Evolutionary conservation across 306 rosid genomes (phyloP).

Genomic region (Castanea mollissima): DNA sequence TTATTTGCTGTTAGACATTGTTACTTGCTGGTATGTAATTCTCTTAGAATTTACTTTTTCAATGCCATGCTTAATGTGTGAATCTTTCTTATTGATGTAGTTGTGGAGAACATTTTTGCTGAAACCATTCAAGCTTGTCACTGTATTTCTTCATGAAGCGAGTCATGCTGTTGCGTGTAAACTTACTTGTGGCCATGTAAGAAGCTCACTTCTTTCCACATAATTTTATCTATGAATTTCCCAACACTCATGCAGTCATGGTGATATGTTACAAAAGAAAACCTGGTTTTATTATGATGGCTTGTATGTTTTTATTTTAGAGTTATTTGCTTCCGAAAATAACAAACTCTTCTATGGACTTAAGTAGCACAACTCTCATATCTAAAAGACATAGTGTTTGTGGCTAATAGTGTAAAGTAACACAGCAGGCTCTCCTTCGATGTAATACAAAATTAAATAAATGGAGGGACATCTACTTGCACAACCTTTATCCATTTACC

Average conservation of each 20-base stretch:
- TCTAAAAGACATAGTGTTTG: not conserved
- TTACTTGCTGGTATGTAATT: not conserved
- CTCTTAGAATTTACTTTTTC: not conserved
- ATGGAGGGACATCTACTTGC: not conserved
- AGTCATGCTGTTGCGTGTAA: conserved; percentile 69
- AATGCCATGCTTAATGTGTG: conserved; percentile 4
- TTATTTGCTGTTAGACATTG: not conserved
- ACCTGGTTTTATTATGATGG: not conserved
- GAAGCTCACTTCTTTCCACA: conserved; percentile 19
- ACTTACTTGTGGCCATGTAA: conserved; percentile 64
- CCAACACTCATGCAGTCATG: not conserved
- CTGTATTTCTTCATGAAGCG: conserved; percentile 69
- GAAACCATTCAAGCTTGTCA: conserved; percentile 65
- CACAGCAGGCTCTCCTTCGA: not conserved
- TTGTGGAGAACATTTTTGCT: conserved; percentile 68
- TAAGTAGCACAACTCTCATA: not conserved
- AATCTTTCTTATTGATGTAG: conserved; percentile 35
- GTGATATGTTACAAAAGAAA: not conserved
- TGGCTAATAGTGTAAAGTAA: not conserved
- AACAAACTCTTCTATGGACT: not conserved
- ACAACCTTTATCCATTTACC: not conserved
- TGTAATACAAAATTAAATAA: not conserved
- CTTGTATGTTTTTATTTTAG: too few species aligned
- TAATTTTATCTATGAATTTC: not conserved
- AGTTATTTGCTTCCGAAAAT: too few species aligned